phyloP scores from a whole-genome alignment of 169 alveolate species.

The Fabrea salina region DNA sequence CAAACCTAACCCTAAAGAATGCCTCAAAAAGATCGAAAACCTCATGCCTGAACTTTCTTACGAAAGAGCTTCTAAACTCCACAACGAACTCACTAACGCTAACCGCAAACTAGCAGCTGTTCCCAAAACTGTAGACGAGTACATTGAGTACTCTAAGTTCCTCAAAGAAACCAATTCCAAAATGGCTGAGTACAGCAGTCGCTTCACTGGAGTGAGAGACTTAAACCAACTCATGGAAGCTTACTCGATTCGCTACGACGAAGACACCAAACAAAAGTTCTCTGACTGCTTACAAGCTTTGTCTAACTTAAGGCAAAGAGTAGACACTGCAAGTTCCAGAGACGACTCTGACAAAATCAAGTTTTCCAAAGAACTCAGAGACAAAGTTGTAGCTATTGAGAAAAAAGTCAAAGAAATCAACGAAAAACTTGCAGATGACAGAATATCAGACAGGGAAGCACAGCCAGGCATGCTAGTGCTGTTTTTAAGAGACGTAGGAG shows the following conservation, averaged over 20 bases:
- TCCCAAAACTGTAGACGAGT: slow-evolving; percentile 74
- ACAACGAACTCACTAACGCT: slow-evolving; percentile 48
- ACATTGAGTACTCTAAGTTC: slow-evolving; percentile 54
- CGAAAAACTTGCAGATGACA: slow-evolving; percentile 24
- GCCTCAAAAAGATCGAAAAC: slow-evolving; percentile 45
- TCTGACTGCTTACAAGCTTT: slow-evolving; percentile 42
- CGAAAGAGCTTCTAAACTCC: slow-evolving; percentile 40
- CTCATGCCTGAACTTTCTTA: slow-evolving; percentile 61
- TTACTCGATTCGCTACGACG: slow-evolving; percentile 54
- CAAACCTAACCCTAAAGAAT: slow-evolving; percentile 48
- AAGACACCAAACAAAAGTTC: slow-evolving; percentile 49
- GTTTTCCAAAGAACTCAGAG: slow-evolving; percentile 49
- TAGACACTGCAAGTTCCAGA: slow-evolving; percentile 44
- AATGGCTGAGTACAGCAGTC: slow-evolving; percentile 48
- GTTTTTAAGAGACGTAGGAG: slow-evolving; percentile 24
- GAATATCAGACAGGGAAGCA: slow-evolving; percentile 21
- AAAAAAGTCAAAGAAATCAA: slow-evolving; percentile 15
- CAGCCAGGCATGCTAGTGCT: background rate
- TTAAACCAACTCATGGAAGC: slow-evolving; percentile 61
- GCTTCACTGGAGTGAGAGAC: slow-evolving; percentile 50
- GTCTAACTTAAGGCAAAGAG: slow-evolving; percentile 31
- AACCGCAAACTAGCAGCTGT: slow-evolving; percentile 52
- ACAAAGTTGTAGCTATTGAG: background rate
- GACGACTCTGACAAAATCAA: slow-evolving; percentile 52
- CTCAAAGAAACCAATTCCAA: slow-evolving; percentile 35